Evolutionary conservation across 1,139 yeast genomes (phyloP).

Genomic region (Pichia sp.): DNA sequence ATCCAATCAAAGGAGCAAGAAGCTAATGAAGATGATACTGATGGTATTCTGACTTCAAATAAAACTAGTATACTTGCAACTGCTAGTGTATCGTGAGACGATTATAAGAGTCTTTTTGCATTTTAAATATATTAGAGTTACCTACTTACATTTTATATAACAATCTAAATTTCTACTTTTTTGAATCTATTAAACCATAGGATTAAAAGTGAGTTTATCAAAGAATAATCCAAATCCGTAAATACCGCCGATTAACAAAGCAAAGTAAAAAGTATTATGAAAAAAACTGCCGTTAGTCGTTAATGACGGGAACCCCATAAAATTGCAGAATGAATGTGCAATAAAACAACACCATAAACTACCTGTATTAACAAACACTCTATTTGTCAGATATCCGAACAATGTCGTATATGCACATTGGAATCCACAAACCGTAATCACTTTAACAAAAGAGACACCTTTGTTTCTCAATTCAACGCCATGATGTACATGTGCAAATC

Average conservation of each 20-base stretch:
- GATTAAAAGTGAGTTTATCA: slow-evolving; percentile 11
- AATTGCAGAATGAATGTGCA: slow-evolving; percentile 71
- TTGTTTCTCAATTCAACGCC: slow-evolving; percentile 45
- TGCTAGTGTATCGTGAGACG: background rate
- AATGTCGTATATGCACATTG: slow-evolving; percentile 70
- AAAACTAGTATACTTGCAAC: background rate
- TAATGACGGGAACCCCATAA: slow-evolving; percentile 66
- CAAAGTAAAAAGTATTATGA: slow-evolving; percentile 34
- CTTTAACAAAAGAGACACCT: slow-evolving; percentile 29
- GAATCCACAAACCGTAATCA: slow-evolving; percentile 39
- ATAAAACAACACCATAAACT: slow-evolving; percentile 58
- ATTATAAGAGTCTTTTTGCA: background rate
- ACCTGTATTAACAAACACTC: slow-evolving; percentile 45
- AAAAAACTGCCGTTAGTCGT: slow-evolving; percentile 16
- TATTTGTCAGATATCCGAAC: slow-evolving; percentile 73
- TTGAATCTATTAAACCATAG: background rate
- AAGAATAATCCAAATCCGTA: slow-evolving; percentile 29
- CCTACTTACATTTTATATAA: background rate
- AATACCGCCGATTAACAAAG: slow-evolving; percentile 40
- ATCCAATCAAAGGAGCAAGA: slow-evolving; percentile 45
- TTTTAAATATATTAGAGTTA: background rate
- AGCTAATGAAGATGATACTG: slow-evolving; percentile 1
- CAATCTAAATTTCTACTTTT: background rate
- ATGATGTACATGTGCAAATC: slow-evolving; percentile 90
- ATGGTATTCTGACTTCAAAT: background rate